phyloP scores from a whole-genome alignment of 805 yeast species.

The Lachancea fermentati region DNA sequence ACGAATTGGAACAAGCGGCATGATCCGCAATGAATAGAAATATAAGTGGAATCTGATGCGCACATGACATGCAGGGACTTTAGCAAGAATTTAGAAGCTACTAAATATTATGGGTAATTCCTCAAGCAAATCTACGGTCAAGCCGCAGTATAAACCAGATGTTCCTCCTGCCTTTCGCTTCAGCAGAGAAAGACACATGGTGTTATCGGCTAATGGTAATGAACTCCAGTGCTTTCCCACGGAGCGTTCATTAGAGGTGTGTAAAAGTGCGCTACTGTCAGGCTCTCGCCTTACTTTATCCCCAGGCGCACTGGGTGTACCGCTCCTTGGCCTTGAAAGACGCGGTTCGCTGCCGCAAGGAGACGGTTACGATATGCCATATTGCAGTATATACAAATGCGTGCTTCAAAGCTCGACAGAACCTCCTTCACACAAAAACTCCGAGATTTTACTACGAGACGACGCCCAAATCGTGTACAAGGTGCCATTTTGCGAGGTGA shows the following conservation, averaged over 20 bases:
- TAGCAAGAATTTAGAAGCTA: too few species aligned
- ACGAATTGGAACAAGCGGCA: too few species aligned
- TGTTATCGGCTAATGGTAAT: background rate
- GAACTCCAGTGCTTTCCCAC: constrained; percentile 6
- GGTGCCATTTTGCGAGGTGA: constrained; percentile 7
- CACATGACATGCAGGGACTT: too few species aligned
- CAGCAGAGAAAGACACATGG: constrained; percentile 7
- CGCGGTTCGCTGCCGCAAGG: background rate
- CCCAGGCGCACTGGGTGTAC: constrained; percentile 8
- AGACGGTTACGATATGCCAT: background rate
- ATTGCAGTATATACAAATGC: constrained; percentile 5
- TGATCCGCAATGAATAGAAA: too few species aligned
- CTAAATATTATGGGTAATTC: background rate
- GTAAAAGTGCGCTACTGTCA: background rate
- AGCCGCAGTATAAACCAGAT: background rate
- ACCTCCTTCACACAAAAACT: constrained; percentile 2
- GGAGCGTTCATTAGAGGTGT: constrained; percentile 6
- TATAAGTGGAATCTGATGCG: too few species aligned
- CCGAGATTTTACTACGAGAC: background rate
- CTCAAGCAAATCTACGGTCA: constrained; percentile 2
- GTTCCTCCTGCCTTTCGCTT: constrained; percentile 8
- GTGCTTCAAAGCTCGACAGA: background rate
- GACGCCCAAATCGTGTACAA: constrained; percentile 1
- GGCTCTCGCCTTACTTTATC: background rate
- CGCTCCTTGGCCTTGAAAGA: constrained; percentile 3